These are phyloP conservation scores for Acacia melanoxylon DNA, from an alignment of 306 rosid genomes.

Conservation along the genomic window DNA sequence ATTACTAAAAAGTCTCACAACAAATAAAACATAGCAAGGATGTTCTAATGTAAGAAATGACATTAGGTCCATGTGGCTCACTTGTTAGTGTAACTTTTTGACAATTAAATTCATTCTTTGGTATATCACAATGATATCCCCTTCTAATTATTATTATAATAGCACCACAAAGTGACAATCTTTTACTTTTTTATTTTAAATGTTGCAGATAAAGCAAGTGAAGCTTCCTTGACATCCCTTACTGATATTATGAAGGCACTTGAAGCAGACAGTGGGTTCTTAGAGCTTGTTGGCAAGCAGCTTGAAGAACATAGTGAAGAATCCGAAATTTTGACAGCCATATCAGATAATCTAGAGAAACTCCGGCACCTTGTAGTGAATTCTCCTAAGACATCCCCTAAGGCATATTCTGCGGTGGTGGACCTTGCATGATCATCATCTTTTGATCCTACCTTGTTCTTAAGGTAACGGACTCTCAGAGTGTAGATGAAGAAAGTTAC, in stretches of 20 bases:
- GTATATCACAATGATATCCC: too few relatives aligned
- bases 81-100: too few relatives aligned
- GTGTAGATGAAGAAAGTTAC: slow-evolving; percentile 3
- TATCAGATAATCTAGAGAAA: slow-evolving; percentile 50
- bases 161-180: not conserved
- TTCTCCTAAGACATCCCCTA: not conserved
- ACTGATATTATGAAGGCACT: slow-evolving; percentile 54
- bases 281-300: slow-evolving; percentile 42
- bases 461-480: slow-evolving; percentile 6
- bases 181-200: not conserved
- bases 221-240: slow-evolving; percentile 37
- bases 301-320: slow-evolving; percentile 52
- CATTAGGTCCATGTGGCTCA: too few relatives aligned
- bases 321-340: slow-evolving; percentile 47
- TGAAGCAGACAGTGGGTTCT: slow-evolving; percentile 47
- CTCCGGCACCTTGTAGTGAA: slow-evolving; percentile 43
- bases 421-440: slow-evolving; percentile 11
- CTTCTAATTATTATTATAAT: not conserved
- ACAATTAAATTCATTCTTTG: too few relatives aligned
- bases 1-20: too few relatives aligned
- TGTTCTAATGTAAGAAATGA: too few relatives aligned
- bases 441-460: slow-evolving; percentile 10
- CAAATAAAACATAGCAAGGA: too few relatives aligned
- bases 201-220: slow-evolving; percentile 50
- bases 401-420: not conserved